phyloP scores from a whole-genome alignment of 2,329 filamentous ascomycete species.

The Stachybotrys chlorohalonatus region DNA sequence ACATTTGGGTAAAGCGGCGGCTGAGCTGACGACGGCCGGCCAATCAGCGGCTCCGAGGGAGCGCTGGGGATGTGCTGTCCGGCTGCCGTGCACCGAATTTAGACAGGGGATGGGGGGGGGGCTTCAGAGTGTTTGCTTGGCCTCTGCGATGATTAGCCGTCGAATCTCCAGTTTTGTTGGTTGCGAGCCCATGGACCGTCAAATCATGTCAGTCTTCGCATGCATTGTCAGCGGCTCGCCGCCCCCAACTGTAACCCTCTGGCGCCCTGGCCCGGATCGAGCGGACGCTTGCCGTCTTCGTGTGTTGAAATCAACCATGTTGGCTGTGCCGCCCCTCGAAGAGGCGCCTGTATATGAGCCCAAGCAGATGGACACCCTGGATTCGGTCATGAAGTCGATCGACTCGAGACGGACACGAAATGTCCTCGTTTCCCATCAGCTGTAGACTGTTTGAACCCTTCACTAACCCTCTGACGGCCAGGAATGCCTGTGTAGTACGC shows the following conservation, averaged over 20 bases:
- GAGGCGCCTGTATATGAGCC: no score
- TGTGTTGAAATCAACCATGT: no score
- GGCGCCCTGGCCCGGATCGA: background rate
- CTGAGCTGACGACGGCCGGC: slow-evolving; percentile 6
- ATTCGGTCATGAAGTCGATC: no score
- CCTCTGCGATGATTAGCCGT: background rate
- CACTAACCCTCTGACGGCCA: no score
- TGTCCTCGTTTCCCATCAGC: no score
- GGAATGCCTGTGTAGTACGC: no score
- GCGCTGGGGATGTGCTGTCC: background rate
- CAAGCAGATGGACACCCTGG: no score
- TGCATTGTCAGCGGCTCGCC: background rate
- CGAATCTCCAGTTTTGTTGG: background rate
- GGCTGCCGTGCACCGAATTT: background rate
- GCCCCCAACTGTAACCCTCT: background rate
- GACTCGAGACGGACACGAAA: no score
- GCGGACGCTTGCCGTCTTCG: no score
- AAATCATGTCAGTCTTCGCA: background rate
- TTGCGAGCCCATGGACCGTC: background rate
- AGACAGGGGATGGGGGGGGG: background rate
- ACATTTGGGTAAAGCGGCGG: slow-evolving; percentile 16
- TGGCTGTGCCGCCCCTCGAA: no score
- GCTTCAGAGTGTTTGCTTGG: no score
- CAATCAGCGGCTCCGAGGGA: slow-evolving; percentile 11
- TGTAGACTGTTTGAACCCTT: no score